Evolutionary conservation across 805 yeast genomes (phyloP).

Genomic region (Ogataea nitratoaversa): DNA sequence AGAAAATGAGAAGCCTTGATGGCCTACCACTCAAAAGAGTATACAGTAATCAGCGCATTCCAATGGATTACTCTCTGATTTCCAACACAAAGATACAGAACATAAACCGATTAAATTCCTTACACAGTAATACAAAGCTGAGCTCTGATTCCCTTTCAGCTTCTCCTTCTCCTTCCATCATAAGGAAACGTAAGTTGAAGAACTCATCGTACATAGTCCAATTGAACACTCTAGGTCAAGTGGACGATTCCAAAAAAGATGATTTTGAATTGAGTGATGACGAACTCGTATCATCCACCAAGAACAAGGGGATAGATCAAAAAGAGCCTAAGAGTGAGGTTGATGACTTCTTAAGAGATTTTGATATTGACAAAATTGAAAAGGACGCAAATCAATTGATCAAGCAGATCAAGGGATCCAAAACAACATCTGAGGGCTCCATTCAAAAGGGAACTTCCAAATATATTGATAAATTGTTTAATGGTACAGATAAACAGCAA

Average conservation of each 20-base stretch:
- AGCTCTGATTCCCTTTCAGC: too few species aligned
- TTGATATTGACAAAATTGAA: constrained; percentile 25
- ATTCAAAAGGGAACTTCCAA: constrained; percentile 6
- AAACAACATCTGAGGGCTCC: constrained; percentile 3
- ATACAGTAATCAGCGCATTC: too few species aligned
- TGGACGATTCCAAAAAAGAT: not conserved
- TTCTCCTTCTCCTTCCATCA: too few species aligned
- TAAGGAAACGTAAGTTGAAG: too few species aligned
- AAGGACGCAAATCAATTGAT: constrained; percentile 29
- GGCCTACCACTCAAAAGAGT: too few species aligned
- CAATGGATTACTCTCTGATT: too few species aligned
- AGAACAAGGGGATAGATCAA: not conserved
- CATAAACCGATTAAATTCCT: too few species aligned
- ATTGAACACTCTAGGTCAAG: too few species aligned
- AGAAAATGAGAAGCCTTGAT: too few species aligned
- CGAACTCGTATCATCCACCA: not conserved
- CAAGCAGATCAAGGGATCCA: constrained; percentile 21
- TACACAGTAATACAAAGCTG: too few species aligned
- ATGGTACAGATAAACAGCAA: constrained; percentile 10
- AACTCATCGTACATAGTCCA: too few species aligned
- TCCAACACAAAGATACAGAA: too few species aligned
- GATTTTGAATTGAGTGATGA: not conserved
- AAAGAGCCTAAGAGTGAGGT: not conserved
- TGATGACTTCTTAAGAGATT: constrained; percentile 23
- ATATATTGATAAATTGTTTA: constrained; percentile 16